A percentile compares a stretch with the other conserved stretches of the same genome.
These are phyloP conservation scores for Mesembryanthemum crystallinum DNA, from an alignment of 148 eudicot species.

Conservation along the genomic window DNA sequence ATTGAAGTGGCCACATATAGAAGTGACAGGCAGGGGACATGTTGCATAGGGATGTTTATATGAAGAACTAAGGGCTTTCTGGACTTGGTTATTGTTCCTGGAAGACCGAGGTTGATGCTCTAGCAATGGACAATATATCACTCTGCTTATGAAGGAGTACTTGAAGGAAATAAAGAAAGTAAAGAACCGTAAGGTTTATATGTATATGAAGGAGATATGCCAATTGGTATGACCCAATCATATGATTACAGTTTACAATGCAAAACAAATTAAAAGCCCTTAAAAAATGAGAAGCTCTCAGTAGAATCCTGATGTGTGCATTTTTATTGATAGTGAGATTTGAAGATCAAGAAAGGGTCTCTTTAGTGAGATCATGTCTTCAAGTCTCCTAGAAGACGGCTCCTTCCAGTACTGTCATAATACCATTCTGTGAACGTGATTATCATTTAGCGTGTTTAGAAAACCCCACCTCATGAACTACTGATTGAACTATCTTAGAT, in stretches of 20 bases:
- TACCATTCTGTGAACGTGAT: too few species aligned
- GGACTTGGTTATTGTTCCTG: conserved; percentile 41
- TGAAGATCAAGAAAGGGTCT: too few species aligned
- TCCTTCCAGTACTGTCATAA: too few species aligned
- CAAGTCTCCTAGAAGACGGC: too few species aligned
- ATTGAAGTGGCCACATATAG: conserved; percentile 63
- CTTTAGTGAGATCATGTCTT: too few species aligned
- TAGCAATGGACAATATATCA: conserved; percentile 42
- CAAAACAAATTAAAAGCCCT: conserved; percentile 36
- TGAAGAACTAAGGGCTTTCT: conserved; percentile 53
- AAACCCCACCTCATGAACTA: too few species aligned
- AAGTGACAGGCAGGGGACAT: conserved; percentile 59
- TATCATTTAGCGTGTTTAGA: too few species aligned
- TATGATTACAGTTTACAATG: conserved; percentile 59
- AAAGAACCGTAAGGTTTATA: conserved; percentile 69
- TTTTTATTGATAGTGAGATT: too few species aligned
- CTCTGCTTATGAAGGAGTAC: conserved; percentile 38
- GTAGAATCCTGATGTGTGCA: too few species aligned
- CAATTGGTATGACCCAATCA: conserved; percentile 69
- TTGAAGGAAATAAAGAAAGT: conserved; percentile 64
- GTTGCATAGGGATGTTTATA: conserved; percentile 38
- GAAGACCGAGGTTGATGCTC: conserved; percentile 41
- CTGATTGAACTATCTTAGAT: too few species aligned
- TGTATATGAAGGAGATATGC: conserved; percentile 65
- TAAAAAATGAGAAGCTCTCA: conserved; percentile 30